A percentile compares a stretch with the other conserved stretches of the same genome.
phyloP scores from a whole-genome alignment of 257 asterid species.

The Fraxinus quadrangulata region DNA sequence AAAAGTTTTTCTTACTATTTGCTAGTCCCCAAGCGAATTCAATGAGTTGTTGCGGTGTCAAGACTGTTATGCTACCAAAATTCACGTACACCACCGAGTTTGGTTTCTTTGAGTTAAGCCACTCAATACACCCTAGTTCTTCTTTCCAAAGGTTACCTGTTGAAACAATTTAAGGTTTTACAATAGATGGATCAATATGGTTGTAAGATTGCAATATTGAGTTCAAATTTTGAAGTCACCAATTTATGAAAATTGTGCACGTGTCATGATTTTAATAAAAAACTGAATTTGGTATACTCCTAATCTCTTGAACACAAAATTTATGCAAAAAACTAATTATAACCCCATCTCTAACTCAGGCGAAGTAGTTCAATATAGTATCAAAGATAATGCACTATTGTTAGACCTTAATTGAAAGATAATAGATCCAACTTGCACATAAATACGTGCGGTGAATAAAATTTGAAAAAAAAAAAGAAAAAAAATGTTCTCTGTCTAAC shows the following conservation, averaged over 20 bases:
- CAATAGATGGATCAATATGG: not conserved
- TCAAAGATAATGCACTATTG: too few species aligned
- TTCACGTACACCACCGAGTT: slow-evolving; percentile 26
- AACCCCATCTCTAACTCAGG: not conserved
- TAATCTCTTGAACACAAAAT: too few species aligned
- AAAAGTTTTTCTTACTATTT: slow-evolving; percentile 16
- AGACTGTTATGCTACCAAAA: slow-evolving; percentile 25
- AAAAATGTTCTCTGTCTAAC: not conserved
- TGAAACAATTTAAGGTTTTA: not conserved
- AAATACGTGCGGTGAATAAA: not conserved
- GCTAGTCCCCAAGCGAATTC: slow-evolving; percentile 34
- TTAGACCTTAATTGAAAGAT: too few species aligned
- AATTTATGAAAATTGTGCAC: too few species aligned
- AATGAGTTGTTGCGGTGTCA: slow-evolving; percentile 9
- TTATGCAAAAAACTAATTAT: too few species aligned
- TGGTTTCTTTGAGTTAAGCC: slow-evolving; percentile 27
- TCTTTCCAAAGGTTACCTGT: slow-evolving; percentile 26
- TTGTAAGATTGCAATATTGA: not conserved
- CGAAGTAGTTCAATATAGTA: too few species aligned
- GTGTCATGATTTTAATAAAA: not conserved
- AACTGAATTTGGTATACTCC: not conserved
- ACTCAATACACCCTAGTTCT: slow-evolving; percentile 24
- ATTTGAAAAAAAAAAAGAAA: too few species aligned
- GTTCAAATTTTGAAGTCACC: too few species aligned
- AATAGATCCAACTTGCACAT: too few species aligned